Conservation (phyloP, 2,329 filamentous ascomycete species). For the Karstenula rhodostoma region DNA sequence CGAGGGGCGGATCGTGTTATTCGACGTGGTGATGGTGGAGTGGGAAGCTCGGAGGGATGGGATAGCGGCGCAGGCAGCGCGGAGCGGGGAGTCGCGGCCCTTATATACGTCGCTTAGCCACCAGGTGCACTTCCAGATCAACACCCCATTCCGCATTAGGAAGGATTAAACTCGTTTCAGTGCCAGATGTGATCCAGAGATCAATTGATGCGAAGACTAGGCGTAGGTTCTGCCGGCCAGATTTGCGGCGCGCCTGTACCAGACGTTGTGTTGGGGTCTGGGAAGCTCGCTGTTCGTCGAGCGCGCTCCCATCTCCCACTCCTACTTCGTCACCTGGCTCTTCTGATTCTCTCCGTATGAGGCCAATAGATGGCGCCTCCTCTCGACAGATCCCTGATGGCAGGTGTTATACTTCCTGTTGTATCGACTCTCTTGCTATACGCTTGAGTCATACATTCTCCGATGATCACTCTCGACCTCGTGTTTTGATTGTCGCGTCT, state of each 20-base stretch:
- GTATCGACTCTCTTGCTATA: neutral
- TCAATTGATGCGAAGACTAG: conserved; percentile 9
- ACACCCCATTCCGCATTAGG: conserved; percentile 39
- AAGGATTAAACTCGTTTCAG: conserved; percentile 34
- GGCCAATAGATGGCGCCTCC: neutral
- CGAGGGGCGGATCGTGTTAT: conserved; percentile 36
- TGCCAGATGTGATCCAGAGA: conserved; percentile 5
- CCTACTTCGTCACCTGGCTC: neutral
- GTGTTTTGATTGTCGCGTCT: conserved; percentile 22
- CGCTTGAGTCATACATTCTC: conserved; percentile 8
- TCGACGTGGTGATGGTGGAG: conserved; percentile 29
- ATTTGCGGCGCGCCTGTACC: conserved; percentile 8
- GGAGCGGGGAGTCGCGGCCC: conserved; percentile 34
- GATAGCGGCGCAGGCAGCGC: conserved; percentile 35
- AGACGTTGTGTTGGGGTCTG: conserved; percentile 32
- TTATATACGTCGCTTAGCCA: conserved; percentile 43
- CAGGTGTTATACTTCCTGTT: neutral
- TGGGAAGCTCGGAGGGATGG: conserved; percentile 35
- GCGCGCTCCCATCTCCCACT: conserved; percentile 11
- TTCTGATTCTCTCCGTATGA: neutral
- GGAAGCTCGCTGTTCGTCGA: conserved; percentile 14
- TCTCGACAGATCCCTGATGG: conserved; percentile 9
- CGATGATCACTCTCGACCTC: neutral
- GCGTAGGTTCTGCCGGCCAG: conserved; percentile 6
- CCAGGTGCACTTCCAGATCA: conserved; percentile 41